phyloP scores from a whole-genome alignment of 768 basidiomycete species.

The Suillus subluteus region DNA sequence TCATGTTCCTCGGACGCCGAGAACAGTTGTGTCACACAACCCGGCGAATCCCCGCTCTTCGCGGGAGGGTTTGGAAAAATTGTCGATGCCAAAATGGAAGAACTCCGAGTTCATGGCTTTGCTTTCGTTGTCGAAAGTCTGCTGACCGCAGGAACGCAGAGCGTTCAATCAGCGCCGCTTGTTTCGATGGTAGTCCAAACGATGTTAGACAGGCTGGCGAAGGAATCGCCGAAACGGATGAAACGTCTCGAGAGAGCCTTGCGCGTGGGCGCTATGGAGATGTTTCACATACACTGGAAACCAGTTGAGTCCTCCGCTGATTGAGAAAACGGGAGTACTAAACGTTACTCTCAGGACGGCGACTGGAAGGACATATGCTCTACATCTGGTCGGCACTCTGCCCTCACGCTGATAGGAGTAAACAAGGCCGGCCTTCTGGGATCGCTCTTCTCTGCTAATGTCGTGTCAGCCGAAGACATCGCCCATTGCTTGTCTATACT shows the following conservation, averaged over 20 bases:
- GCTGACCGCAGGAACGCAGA: conserved; percentile 11
- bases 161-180: conserved; percentile 6
- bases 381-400: background rate
- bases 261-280: conserved; percentile 13
- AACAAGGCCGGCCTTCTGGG: conserved; percentile 39
- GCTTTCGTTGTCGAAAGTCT: conserved; percentile 13
- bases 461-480: conserved; percentile 31
- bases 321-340: background rate
- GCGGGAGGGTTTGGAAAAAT: conserved; percentile 18
- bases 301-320: conserved; percentile 6
- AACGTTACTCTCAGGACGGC: conserved; percentile 21
- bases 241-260: conserved; percentile 12
- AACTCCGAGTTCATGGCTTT: conserved; percentile 5
- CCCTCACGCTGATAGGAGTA: conserved; percentile 23
- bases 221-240: conserved; percentile 1
- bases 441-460: conserved; percentile 30
- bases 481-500: conserved; percentile 34
- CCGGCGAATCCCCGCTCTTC: background rate
- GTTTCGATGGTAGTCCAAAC: conserved; percentile 10
- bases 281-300: conserved; percentile 20
- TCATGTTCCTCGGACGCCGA: conserved; percentile 15
- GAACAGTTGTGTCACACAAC: conserved; percentile 6
- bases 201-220: conserved; percentile 13
- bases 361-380: conserved; percentile 12
- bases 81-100: conserved; percentile 10